These are phyloP conservation scores for Globisporangium spiculum DNA, from an alignment of 352 stramenopile species.

Conservation along the genomic window DNA sequence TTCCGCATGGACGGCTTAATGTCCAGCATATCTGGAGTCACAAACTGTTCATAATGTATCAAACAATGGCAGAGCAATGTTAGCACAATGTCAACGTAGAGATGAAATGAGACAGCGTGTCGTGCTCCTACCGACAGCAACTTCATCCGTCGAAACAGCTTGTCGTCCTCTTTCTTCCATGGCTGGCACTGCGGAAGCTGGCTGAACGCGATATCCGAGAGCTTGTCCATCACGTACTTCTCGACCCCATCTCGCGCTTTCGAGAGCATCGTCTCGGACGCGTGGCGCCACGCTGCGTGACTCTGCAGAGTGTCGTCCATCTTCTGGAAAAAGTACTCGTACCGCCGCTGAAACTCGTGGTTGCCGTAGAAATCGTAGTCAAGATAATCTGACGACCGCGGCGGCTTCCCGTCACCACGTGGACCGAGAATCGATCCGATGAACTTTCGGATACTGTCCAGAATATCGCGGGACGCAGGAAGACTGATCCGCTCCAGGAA, in stretches of 20 bases:
- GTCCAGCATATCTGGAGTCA: constrained; percentile 88
- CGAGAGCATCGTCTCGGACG: constrained; percentile 50
- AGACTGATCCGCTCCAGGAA: constrained; percentile 76
- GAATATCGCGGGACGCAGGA: constrained; percentile 65
- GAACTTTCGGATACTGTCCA: constrained; percentile 74
- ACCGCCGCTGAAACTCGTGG: constrained; percentile 66
- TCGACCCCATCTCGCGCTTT: constrained; percentile 85
- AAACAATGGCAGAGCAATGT: not conserved
- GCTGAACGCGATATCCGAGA: constrained; percentile 78
- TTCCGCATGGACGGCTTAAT: constrained; percentile 90
- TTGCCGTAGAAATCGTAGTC: constrained; percentile 82
- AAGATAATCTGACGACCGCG: constrained; percentile 63
- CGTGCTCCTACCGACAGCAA: constrained; percentile 55
- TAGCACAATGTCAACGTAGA: constrained; percentile 5
- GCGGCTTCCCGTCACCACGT: constrained; percentile 66
- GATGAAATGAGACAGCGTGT: not conserved
- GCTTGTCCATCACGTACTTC: constrained; percentile 91
- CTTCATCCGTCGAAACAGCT: constrained; percentile 75
- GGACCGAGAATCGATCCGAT: constrained; percentile 75
- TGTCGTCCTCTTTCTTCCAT: constrained; percentile 75
- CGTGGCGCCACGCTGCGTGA: constrained; percentile 66
- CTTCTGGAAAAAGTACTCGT: constrained; percentile 66
- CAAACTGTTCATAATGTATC: constrained; percentile 34
- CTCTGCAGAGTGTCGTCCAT: constrained; percentile 58
- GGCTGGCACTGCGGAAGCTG: constrained; percentile 56